phyloP scores from a whole-genome alignment of 2,329 filamentous ascomycete species.

The Aspergillus persii region DNA sequence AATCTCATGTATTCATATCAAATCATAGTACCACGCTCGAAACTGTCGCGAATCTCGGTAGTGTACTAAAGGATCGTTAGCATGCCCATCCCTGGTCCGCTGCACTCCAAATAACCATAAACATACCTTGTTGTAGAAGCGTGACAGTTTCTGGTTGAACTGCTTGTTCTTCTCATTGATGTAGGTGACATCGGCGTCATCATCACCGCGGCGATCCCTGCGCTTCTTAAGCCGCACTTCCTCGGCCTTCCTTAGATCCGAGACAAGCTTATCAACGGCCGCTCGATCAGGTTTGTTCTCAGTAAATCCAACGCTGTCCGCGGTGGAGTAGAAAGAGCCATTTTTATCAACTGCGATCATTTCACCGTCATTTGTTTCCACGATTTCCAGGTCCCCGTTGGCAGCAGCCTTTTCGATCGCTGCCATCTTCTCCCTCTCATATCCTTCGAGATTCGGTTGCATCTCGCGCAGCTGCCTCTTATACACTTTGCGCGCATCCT shows the following conservation, averaged over 20 bases:
- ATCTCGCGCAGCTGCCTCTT: conserved; percentile 82
- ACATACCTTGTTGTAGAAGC: conserved; percentile 88
- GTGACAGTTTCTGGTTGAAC: conserved; percentile 94
- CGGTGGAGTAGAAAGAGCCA: conserved; percentile 85
- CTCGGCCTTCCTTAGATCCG: conserved; percentile 83
- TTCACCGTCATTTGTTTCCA: conserved; percentile 93
- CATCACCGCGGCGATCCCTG: conserved; percentile 75
- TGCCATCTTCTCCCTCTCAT: conserved; percentile 80
- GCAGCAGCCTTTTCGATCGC: conserved; percentile 82
- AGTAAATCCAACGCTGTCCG: conserved; percentile 75
- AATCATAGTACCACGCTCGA: conserved; percentile 95
- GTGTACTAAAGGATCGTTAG: conserved; percentile 63
- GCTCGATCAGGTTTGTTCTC: conserved; percentile 85
- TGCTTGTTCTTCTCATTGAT: conserved; percentile 99
- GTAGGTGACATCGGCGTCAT: conserved; percentile 90
- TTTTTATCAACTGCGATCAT: conserved; percentile 90
- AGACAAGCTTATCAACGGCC: conserved; percentile 82
- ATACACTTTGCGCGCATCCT: conserved; percentile 89
- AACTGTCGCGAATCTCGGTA: conserved; percentile 92
- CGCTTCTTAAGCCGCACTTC: conserved; percentile 82
- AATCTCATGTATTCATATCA: conserved; percentile 44
- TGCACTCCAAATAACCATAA: neutral
- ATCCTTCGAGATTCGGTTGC: conserved; percentile 74
- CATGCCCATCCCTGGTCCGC: neutral
- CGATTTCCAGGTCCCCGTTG: conserved; percentile 81